A percentile compares a stretch with the other conserved stretches of the same genome.
These are phyloP conservation scores for Clonostachys solani DNA, from an alignment of 2,329 filamentous ascomycete genomes.

Conservation along the genomic window DNA sequence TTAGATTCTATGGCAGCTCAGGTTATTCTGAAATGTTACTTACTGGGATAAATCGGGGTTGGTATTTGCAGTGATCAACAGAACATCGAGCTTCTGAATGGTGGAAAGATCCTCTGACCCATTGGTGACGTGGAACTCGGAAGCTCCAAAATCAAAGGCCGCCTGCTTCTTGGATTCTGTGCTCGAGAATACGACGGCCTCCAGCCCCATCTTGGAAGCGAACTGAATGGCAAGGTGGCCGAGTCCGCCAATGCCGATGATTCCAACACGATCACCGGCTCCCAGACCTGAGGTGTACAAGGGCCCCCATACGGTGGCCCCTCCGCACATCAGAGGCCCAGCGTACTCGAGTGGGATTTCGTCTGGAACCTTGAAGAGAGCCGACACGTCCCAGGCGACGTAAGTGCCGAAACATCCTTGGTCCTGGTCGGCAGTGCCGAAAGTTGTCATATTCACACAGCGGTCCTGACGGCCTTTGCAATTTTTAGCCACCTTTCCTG, in stretches of 20 bases:
- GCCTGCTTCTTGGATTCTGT: constrained; percentile 15
- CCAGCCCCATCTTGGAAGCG: constrained; percentile 57
- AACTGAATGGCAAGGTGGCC: constrained; percentile 52
- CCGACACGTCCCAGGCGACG: constrained; percentile 36
- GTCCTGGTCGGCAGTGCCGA: constrained; percentile 25
- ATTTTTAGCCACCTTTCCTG: background rate
- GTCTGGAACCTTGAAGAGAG: constrained; percentile 38
- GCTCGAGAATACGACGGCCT: constrained; percentile 15
- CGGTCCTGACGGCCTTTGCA: constrained; percentile 24
- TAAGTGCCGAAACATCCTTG: constrained; percentile 35
- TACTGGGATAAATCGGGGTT: too few relatives aligned
- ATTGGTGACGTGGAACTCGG: constrained; percentile 12
- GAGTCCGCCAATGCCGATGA: constrained; percentile 53
- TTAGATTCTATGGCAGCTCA: background rate
- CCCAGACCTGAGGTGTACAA: constrained; percentile 59
- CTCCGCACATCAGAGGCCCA: constrained; percentile 60
- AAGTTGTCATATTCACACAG: constrained; percentile 25
- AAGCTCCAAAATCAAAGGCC: constrained; percentile 14
- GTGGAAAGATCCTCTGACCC: constrained; percentile 3
- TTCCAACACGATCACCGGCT: constrained; percentile 27
- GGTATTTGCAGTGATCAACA: background rate
- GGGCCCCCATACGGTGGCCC: constrained; percentile 60
- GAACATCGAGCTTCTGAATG: constrained; percentile 6
- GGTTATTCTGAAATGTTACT: too few relatives aligned
- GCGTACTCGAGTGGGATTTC: constrained; percentile 31